A percentile compares a stretch with the other conserved stretches of the same genome.
phyloP scores from a whole-genome alignment of 805 yeast genomes.

The Yarrowia sp. region DNA sequence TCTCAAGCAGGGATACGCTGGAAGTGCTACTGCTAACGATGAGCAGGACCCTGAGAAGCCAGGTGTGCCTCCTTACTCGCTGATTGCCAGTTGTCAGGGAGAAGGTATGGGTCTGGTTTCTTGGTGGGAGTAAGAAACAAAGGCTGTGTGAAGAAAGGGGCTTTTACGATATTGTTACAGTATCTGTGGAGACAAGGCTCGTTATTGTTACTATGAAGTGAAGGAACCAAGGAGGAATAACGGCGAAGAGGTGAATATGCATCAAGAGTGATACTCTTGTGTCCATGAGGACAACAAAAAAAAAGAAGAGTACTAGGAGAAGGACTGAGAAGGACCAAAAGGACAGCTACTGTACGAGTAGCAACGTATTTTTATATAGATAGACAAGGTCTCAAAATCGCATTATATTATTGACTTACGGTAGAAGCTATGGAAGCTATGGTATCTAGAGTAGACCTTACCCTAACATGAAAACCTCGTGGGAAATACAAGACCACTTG shows the following conservation, averaged over 20 bases:
- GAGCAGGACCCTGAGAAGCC: conserved; percentile 42
- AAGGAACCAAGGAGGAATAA: too few relatives aligned
- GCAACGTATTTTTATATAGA: conserved; percentile 7
- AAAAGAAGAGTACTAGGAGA: too few relatives aligned
- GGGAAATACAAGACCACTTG: too few relatives aligned
- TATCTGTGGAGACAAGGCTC: too few relatives aligned
- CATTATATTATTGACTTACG: neutral
- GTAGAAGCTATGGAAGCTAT: too few relatives aligned
- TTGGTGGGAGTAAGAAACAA: conserved; percentile 80
- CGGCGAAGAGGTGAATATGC: too few relatives aligned
- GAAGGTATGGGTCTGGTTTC: conserved; percentile 96
- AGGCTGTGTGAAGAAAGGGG: neutral
- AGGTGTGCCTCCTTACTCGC: conserved; percentile 75
- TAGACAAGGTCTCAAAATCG: conserved; percentile 10
- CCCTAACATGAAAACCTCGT: too few relatives aligned
- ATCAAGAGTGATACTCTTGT: too few relatives aligned
- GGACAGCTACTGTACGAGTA: neutral
- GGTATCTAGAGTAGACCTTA: too few relatives aligned
- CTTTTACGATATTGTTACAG: too few relatives aligned
- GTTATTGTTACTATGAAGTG: too few relatives aligned
- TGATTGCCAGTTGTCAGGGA: conserved; percentile 88
- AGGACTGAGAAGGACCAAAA: neutral
- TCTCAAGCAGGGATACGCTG: conserved; percentile 59
- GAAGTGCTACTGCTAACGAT: conserved; percentile 48
- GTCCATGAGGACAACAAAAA: neutral